phyloP scores from a whole-genome alignment of 2,329 filamentous ascomycete genomes.

The Amylocarpus encephaloides region DNA sequence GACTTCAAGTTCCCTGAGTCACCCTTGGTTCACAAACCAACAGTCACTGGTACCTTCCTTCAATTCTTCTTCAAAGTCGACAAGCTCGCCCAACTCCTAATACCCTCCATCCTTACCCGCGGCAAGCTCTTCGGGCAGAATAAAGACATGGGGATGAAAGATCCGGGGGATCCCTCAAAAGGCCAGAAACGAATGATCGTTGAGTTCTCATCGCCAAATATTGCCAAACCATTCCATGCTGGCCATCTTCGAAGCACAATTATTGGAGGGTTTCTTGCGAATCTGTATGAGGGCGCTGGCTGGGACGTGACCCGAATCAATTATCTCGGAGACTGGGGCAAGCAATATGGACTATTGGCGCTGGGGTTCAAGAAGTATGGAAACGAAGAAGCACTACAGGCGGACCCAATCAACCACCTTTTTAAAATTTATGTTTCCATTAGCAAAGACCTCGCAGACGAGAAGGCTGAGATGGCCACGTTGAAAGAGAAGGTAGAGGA shows the following conservation, averaged over 20 bases:
- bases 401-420: constrained; percentile 74
- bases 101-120: constrained; percentile 62
- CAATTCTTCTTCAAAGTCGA: constrained; percentile 74
- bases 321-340: constrained; percentile 76
- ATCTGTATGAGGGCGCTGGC: constrained; percentile 60
- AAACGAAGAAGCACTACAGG: constrained; percentile 61
- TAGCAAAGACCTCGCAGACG: constrained; percentile 53
- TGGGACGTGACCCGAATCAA: constrained; percentile 69
- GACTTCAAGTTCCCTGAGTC: constrained; percentile 58
- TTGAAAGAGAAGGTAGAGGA: constrained; percentile 34
- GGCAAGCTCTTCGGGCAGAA: constrained; percentile 60
- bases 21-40: constrained; percentile 65
- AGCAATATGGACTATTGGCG: constrained; percentile 63
- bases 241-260: constrained; percentile 72
- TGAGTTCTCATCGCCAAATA: constrained; percentile 81
- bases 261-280: constrained; percentile 66
- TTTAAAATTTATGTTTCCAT: constrained; percentile 79
- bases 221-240: constrained; percentile 76
- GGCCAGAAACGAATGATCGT: constrained; percentile 53
- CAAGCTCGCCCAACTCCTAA: constrained; percentile 56
- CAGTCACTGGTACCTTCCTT: constrained; percentile 61
- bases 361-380: constrained; percentile 72
- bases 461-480: constrained; percentile 59
- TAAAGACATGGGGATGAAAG: constrained; percentile 50
- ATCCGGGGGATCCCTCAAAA: constrained; percentile 51